Percentiles rank a stretch among this genome's conserved stretches.
Evolutionary conservation across 139 green algal species (phyloP).

Genomic region (Choricystis sp.): DNA sequence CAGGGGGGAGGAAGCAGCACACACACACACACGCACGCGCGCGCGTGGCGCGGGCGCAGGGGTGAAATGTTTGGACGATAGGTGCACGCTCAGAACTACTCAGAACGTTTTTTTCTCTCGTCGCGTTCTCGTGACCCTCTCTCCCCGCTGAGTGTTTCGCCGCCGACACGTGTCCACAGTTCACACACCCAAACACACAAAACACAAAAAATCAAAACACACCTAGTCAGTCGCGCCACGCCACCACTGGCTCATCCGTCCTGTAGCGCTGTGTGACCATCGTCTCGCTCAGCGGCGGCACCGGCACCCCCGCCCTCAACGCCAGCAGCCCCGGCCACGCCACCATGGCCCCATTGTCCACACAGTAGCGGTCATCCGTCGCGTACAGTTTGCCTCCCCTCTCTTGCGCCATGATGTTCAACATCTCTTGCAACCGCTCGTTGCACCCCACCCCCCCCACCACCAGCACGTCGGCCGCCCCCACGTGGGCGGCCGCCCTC

Average conservation of each 20-base stretch:
- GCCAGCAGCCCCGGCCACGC: constrained; percentile 72
- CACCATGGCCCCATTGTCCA: constrained; percentile 94
- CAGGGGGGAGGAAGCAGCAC: no score
- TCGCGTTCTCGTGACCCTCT: no score
- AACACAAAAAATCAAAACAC: no score
- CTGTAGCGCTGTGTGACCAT: constrained; percentile 70
- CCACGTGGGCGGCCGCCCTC: constrained; percentile 74
- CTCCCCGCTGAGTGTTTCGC: no score
- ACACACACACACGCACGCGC: no score
- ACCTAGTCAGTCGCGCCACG: constrained; percentile 38
- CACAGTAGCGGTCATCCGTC: constrained; percentile 62
- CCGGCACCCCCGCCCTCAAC: constrained; percentile 13
- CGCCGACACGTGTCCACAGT: no score
- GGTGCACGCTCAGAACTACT: no score
- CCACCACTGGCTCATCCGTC: constrained; percentile 65
- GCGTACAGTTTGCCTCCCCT: constrained; percentile 40
- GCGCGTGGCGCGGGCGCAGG: no score
- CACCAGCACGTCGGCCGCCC: constrained; percentile 61
- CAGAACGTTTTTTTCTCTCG: no score
- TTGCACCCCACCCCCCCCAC: constrained; percentile 89
- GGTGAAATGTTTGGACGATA: no score
- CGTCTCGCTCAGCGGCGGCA: constrained; percentile 36
- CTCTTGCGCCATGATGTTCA: constrained; percentile 44
- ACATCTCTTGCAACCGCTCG: constrained; percentile 70
- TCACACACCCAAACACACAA: no score